Conservation (phyloP, 1,139 yeast species). For the Geotrichum europaeum region DNA sequence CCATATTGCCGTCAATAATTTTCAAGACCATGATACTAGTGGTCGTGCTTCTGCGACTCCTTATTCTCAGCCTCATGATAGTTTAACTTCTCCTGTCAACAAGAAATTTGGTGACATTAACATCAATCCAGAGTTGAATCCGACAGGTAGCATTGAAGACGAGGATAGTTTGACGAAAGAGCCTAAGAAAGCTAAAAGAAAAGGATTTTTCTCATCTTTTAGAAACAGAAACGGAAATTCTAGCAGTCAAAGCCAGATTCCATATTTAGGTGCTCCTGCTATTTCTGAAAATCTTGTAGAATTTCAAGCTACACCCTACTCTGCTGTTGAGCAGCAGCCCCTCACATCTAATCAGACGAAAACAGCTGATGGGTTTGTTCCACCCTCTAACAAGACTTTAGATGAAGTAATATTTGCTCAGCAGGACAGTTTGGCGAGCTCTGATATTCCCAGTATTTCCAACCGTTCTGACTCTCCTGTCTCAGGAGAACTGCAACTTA, state of each 20-base stretch:
- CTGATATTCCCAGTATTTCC: not conserved
- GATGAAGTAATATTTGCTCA: slow-evolving; percentile 12
- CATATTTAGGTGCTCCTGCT: not conserved
- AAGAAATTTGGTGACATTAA: not conserved
- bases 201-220: slow-evolving; percentile 54
- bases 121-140: slow-evolving; percentile 6
- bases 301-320: slow-evolving; percentile 19
- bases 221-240: slow-evolving; percentile 31
- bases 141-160: slow-evolving; percentile 19
- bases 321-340: slow-evolving; percentile 17
- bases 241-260: not conserved
- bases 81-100: not conserved
- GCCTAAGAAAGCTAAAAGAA: slow-evolving; percentile 45
- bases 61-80: not conserved
- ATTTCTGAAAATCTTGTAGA: not conserved
- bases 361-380: not conserved
- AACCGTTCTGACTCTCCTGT: not conserved
- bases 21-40: not conserved
- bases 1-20: not conserved
- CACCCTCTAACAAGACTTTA: not conserved
- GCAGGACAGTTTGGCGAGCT: not conserved
- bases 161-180: slow-evolving; percentile 35
- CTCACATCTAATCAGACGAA: not conserved
- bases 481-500: not conserved
- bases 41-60: not conserved